Conservation (phyloP, 1,284 basidiomycete genomes). For the Melampsora larici-populina region DNA sequence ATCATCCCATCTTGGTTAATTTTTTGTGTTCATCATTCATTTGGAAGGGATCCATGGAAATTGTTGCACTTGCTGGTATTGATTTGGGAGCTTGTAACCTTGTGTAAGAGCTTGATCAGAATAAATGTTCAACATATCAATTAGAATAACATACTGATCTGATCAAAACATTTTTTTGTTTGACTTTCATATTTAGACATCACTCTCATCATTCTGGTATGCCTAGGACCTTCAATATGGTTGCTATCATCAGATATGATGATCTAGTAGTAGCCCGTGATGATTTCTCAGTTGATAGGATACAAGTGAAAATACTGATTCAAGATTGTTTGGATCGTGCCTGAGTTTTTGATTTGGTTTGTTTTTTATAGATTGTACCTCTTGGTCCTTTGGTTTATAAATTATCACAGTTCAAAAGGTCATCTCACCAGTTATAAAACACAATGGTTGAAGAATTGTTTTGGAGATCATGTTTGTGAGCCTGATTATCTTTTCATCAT, state of each 20-base stretch:
- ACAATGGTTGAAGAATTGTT: slow-evolving; percentile 43
- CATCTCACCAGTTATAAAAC: slow-evolving; percentile 39
- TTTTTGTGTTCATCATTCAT: no score
- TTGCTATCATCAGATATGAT: slow-evolving; percentile 15
- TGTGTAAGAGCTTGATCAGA: slow-evolving; percentile 16
- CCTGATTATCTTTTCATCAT: no score
- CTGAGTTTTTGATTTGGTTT: no score
- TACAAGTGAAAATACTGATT: no score
- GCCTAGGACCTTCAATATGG: slow-evolving; percentile 13
- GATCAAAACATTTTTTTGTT: background rate
- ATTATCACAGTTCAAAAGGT: slow-evolving; percentile 45
- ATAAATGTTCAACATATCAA: background rate
- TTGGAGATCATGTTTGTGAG: slow-evolving; percentile 22
- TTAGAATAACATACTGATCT: background rate
- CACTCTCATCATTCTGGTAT: slow-evolving; percentile 27
- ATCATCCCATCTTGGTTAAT: no score
- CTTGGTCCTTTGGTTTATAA: slow-evolving; percentile 29
- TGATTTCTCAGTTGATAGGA: slow-evolving; percentile 43
- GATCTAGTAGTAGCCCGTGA: slow-evolving; percentile 43
- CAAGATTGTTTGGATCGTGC: background rate
- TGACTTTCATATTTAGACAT: no score
- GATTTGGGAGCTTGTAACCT: slow-evolving; percentile 32
- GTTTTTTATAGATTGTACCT: slow-evolving; percentile 17
- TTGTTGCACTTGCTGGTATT: slow-evolving; percentile 45
- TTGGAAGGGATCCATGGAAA: no score